Conservation (phyloP, 1,284 basidiomycete genomes). For the Malassezia caprae region DNA sequence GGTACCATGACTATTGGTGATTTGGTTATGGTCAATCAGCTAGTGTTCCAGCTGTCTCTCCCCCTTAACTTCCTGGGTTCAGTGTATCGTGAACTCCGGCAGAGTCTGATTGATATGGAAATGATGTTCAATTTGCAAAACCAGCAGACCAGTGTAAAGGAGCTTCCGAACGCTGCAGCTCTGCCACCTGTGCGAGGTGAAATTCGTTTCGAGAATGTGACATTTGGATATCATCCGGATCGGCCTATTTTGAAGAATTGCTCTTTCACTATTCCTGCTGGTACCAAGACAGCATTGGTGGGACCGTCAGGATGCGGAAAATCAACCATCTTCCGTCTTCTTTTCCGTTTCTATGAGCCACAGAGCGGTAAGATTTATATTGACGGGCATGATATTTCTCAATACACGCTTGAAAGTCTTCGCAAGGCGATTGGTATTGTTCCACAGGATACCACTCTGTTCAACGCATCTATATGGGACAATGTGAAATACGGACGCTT, state of each 20-base stretch:
- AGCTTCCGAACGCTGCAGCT: conserved; percentile 61
- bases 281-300: conserved; percentile 89
- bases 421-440: conserved; percentile 78
- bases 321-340: conserved; percentile 83
- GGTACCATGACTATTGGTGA: conserved; percentile 97
- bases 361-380: conserved; percentile 67
- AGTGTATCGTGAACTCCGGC: conserved; percentile 89
- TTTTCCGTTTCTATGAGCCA: conserved; percentile 91
- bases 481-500: conserved; percentile 90
- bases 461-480: conserved; percentile 88
- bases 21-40: conserved; percentile 94
- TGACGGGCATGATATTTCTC: conserved; percentile 74
- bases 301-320: conserved; percentile 97
- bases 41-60: conserved; percentile 93
- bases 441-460: conserved; percentile 92
- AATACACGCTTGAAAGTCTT: conserved; percentile 64
- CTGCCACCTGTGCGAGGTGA: conserved; percentile 66
- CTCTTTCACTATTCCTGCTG: conserved; percentile 79
- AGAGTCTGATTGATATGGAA: conserved; percentile 94
- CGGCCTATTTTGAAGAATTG: conserved; percentile 75
- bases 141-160: conserved; percentile 67
- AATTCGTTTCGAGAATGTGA: conserved; percentile 84
- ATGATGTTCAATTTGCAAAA: conserved; percentile 82
- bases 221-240: conserved; percentile 78
- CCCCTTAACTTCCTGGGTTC: conserved; percentile 94